A percentile compares a stretch with the other conserved stretches of the same genome.
Evolutionary conservation across 495 filamentous ascomycete genomes (phyloP).

Genomic region (Stereocaulon alpinum): DNA sequence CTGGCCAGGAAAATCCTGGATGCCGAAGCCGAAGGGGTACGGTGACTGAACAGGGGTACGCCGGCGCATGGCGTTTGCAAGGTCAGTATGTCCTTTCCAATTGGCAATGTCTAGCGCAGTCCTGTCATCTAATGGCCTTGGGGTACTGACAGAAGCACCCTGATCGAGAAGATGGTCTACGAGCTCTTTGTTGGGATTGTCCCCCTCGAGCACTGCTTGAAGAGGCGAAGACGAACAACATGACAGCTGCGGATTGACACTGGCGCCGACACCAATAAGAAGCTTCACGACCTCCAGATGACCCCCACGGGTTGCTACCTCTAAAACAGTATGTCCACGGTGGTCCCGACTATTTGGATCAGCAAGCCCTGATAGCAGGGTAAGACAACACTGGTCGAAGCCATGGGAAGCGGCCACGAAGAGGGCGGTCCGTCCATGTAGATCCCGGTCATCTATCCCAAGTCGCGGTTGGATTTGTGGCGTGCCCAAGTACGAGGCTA

Average conservation of each 20-base stretch:
- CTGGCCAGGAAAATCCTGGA: no score
- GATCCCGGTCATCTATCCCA: not conserved
- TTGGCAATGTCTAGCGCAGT: no score
- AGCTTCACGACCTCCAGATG: not conserved
- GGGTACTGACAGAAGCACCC: not conserved
- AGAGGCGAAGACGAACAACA: conserved; percentile 1
- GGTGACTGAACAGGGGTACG: no score
- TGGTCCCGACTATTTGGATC: not conserved
- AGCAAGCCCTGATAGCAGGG: not conserved
- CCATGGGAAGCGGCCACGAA: not conserved
- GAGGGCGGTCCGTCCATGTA: not conserved
- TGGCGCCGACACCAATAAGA: not conserved
- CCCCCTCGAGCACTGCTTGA: conserved; percentile 1
- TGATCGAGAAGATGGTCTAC: not conserved
- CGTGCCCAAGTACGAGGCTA: no score
- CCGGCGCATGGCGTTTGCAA: no score
- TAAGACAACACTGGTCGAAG: not conserved
- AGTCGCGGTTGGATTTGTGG: no score
- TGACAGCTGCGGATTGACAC: not conserved
- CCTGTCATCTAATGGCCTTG: not conserved
- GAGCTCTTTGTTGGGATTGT: not conserved
- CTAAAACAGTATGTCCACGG: not conserved
- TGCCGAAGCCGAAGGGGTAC: no score
- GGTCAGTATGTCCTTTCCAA: no score
- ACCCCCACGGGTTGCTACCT: not conserved